Evolutionary conservation across 2,329 filamentous ascomycete genomes (phyloP).

Genomic region (Orbilia ellipsospora): DNA sequence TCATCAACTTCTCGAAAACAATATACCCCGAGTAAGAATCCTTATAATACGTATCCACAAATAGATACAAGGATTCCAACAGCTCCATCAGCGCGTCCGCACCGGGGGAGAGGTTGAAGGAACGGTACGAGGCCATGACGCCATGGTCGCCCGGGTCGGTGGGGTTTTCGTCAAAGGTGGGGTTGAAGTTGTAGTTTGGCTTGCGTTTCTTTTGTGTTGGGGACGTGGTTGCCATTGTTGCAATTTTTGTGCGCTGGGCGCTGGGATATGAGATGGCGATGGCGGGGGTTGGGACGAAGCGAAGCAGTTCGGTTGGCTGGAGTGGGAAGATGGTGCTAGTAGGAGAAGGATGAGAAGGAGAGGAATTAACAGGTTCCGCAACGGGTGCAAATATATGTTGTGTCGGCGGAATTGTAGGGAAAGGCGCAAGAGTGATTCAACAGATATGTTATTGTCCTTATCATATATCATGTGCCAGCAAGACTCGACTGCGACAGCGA

Average conservation of each 20-base stretch:
- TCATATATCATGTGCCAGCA: neutral
- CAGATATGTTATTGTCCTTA: too few relatives aligned
- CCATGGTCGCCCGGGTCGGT: conserved; percentile 34
- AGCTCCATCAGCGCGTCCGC: conserved; percentile 45
- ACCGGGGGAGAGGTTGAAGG: conserved; percentile 42
- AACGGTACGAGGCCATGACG: conserved; percentile 46
- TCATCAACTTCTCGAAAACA: conserved; percentile 32
- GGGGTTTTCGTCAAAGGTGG: conserved; percentile 33
- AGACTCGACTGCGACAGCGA: neutral
- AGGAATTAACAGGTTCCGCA: too few relatives aligned
- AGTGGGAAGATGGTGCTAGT: too few relatives aligned
- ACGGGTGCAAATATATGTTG: too few relatives aligned
- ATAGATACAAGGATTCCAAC: conserved; percentile 31
- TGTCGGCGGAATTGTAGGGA: too few relatives aligned
- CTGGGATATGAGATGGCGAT: too few relatives aligned
- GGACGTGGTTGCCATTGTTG: neutral
- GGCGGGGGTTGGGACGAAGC: too few relatives aligned
- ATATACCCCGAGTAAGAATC: conserved; percentile 35
- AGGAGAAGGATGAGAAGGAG: too few relatives aligned
- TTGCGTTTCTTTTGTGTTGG: conserved; percentile 13
- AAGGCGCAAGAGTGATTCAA: too few relatives aligned
- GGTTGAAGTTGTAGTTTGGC: conserved; percentile 17
- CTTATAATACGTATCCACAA: conserved; percentile 31
- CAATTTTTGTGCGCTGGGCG: neutral
- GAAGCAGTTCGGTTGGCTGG: too few relatives aligned